Percentiles rank a stretch among this genome's conserved stretches.
phyloP scores from a whole-genome alignment of 2,329 filamentous ascomycete genomes.

The Ascochyta lentis region DNA sequence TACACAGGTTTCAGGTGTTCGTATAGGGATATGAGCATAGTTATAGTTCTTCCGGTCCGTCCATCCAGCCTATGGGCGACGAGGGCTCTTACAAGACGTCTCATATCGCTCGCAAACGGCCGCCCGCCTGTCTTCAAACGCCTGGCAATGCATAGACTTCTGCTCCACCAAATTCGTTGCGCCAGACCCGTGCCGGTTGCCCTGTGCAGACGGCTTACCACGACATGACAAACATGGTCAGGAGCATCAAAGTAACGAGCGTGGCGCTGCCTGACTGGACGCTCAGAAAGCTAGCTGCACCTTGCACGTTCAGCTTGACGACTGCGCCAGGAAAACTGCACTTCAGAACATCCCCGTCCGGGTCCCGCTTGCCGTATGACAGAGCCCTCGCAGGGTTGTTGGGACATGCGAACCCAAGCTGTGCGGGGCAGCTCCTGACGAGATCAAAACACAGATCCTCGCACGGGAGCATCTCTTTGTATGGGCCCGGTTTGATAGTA shows the following conservation, averaged over 20 bases:
- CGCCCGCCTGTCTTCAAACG: constrained; percentile 4
- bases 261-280: constrained; percentile 7
- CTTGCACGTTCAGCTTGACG: constrained; percentile 44
- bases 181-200: constrained; percentile 3
- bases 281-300: constrained; percentile 10
- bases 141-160: constrained; percentile 14
- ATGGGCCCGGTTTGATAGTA: constrained; percentile 79
- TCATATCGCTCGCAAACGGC: constrained; percentile 5
- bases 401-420: constrained; percentile 79
- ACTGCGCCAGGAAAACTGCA: constrained; percentile 54
- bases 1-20: constrained; percentile 4
- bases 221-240: constrained; percentile 11
- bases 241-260: constrained; percentile 15
- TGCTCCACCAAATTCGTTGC: constrained; percentile 1
- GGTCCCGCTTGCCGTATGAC: constrained; percentile 36
- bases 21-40: constrained; percentile 6
- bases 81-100: not conserved
- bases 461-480: constrained; percentile 91
- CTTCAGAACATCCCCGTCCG: constrained; percentile 28
- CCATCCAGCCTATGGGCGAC: constrained; percentile 5
- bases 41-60: not conserved
- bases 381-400: constrained; percentile 19
- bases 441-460: constrained; percentile 86
- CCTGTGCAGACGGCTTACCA: constrained; percentile 1
- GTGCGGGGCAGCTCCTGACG: constrained; percentile 81